phyloP scores from a whole-genome alignment of 2,329 filamentous ascomycete species.

The Fusarium graminum region DNA sequence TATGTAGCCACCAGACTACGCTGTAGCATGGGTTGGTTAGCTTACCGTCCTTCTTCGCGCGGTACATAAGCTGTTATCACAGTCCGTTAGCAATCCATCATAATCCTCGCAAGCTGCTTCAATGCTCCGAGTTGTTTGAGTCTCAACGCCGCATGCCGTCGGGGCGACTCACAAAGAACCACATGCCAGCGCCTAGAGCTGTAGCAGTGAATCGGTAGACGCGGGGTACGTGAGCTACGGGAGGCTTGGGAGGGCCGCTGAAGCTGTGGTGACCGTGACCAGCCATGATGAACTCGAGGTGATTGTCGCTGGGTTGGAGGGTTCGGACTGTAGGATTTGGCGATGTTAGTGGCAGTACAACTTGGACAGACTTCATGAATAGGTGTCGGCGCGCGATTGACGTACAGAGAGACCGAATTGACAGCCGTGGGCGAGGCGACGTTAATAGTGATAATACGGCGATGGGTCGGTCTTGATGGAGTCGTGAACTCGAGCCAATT shows the following conservation, averaged over 20 bases:
- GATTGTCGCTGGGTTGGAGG: slow-evolving; percentile 27
- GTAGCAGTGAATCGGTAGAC: slow-evolving; percentile 90
- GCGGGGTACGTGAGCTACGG: slow-evolving; percentile 63
- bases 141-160: neutral
- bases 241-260: slow-evolving; percentile 57
- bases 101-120: slow-evolving; percentile 6
- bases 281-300: slow-evolving; percentile 43
- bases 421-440: slow-evolving; percentile 32
- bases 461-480: slow-evolving; percentile 36
- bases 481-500: slow-evolving; percentile 43
- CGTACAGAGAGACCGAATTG: slow-evolving; percentile 44
- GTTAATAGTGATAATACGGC: slow-evolving; percentile 31
- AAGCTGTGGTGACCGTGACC: slow-evolving; percentile 45
- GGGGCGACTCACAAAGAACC: slow-evolving; percentile 87
- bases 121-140: neutral
- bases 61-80: slow-evolving; percentile 83
- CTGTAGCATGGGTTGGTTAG: slow-evolving; percentile 1
- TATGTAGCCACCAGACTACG: neutral
- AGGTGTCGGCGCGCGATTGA: slow-evolving; percentile 9
- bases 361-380: fast-evolving
- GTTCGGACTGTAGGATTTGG: slow-evolving; percentile 20
- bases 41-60: slow-evolving; percentile 92
- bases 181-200: slow-evolving; percentile 94
- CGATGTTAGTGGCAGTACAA: slow-evolving; percentile 6
- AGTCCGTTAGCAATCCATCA: slow-evolving; percentile 26